phyloP scores from a whole-genome alignment of 345 rosid genomes.

The Populus simonii region DNA sequence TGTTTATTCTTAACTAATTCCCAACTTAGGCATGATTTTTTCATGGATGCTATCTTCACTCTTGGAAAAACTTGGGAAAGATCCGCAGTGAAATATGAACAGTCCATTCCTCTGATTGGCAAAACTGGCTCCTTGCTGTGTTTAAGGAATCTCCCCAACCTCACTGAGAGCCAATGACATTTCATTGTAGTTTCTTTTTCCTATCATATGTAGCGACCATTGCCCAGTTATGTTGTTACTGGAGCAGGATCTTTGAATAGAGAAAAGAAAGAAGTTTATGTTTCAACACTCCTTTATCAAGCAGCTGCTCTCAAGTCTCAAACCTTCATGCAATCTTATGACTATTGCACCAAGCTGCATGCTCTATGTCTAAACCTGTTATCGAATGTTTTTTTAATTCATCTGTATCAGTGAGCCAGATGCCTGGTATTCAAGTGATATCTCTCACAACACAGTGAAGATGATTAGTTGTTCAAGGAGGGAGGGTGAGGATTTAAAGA shows the following conservation, averaged over 20 bases:
- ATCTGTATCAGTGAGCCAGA: background rate
- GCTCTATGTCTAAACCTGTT: background rate
- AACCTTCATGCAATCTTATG: background rate
- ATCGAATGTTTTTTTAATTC: background rate
- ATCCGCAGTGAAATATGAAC: background rate
- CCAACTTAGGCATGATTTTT: background rate
- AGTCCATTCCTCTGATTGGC: background rate
- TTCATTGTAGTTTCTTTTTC: background rate
- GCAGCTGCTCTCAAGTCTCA: background rate
- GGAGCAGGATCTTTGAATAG: no score
- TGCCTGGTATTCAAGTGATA: background rate
- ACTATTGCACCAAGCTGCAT: background rate
- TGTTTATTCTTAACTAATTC: background rate
- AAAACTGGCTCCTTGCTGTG: background rate
- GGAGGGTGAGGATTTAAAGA: background rate
- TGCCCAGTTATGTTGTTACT: no score
- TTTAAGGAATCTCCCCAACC: background rate
- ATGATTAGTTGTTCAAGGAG: background rate
- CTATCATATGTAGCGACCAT: background rate
- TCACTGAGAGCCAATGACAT: background rate
- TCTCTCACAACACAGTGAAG: background rate
- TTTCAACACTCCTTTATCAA: background rate
- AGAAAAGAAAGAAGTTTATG: background rate
- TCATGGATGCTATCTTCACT: background rate
- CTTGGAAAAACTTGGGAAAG: background rate